phyloP scores from a whole-genome alignment of 768 basidiomycete genomes.

The Arthromyces matolae region DNA sequence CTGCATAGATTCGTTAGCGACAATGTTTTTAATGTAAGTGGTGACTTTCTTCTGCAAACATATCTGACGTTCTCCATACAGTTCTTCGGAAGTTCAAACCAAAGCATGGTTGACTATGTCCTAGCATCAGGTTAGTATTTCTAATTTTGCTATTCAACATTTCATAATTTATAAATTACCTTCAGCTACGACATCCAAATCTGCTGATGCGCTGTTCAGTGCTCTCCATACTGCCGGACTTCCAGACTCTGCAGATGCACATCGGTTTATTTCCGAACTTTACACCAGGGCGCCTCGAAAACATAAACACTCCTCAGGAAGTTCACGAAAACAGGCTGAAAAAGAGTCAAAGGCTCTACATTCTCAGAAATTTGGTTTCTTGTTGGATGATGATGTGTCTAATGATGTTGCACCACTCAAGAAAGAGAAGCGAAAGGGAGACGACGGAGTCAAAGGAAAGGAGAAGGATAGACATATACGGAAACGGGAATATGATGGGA shows the following conservation, averaged over 20 bases:
- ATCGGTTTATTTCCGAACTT: conserved; percentile 76
- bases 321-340: conserved; percentile 63
- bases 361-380: conserved; percentile 71
- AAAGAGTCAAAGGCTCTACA: conserved; percentile 67
- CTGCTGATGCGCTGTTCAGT: conserved; percentile 73
- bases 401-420: conserved; percentile 39
- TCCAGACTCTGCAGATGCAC: conserved; percentile 75
- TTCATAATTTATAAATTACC: conserved; percentile 5
- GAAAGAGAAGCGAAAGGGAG: conserved; percentile 40
- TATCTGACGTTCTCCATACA: conserved; percentile 23
- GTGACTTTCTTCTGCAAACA: background rate
- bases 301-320: conserved; percentile 49
- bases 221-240: conserved; percentile 75
- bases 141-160: conserved; percentile 1
- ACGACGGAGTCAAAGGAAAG: conserved; percentile 42
- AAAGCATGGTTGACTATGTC: conserved; percentile 82
- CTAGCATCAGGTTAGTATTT: conserved; percentile 68
- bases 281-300: conserved; percentile 77
- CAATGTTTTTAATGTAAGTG: conserved; percentile 66
- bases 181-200: conserved; percentile 78
- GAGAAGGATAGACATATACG: conserved; percentile 65
- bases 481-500: conserved; percentile 77
- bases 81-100: conserved; percentile 84
- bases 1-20: conserved; percentile 75
- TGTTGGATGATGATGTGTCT: conserved; percentile 74